Evolutionary conservation across 2,329 filamentous ascomycete genomes (phyloP).

Genomic region (Sporothrix sp.): DNA sequence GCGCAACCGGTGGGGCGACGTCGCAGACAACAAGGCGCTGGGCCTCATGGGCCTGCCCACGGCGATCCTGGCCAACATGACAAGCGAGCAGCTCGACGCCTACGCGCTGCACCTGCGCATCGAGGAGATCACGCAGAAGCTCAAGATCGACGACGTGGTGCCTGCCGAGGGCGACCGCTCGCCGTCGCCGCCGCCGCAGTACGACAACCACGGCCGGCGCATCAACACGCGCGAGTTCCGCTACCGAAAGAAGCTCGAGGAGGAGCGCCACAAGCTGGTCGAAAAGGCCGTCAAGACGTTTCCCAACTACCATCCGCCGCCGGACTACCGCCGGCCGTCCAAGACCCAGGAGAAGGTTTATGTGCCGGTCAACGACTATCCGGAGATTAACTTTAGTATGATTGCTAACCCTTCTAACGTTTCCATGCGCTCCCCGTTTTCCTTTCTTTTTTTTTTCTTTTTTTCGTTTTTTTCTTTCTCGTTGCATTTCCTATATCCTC

Average conservation of each 20-base stretch:
- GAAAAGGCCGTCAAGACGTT: slow-evolving; percentile 99
- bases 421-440: slow-evolving; percentile 39
- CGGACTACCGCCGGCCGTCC: slow-evolving; percentile 95
- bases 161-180: slow-evolving; percentile 93
- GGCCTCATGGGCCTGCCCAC: slow-evolving; percentile 96
- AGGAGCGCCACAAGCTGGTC: slow-evolving; percentile 96
- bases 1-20: slow-evolving; percentile 97
- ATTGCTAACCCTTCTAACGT: slow-evolving; percentile 97
- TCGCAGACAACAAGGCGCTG: slow-evolving; percentile 95
- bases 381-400: slow-evolving; percentile 99
- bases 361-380: slow-evolving; percentile 99
- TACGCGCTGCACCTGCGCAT: slow-evolving; percentile 95
- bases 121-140: slow-evolving; percentile 98
- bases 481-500: neutral
- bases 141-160: slow-evolving; percentile 97
- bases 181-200: slow-evolving; percentile 89
- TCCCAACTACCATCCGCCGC: slow-evolving; percentile 96
- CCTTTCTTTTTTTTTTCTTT: slow-evolving; percentile 25
- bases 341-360: slow-evolving; percentile 99
- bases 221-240: slow-evolving; percentile 98
- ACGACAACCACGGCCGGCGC: slow-evolving; percentile 98
- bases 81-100: slow-evolving; percentile 92
- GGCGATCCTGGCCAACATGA: slow-evolving; percentile 95
- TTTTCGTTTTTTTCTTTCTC: slow-evolving; percentile 11
- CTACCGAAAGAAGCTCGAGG: slow-evolving; percentile 94